Base-by-base conservation (phyloP, 2,329 filamentous ascomycete genomes). In the Botrytis cinerea region DNA sequence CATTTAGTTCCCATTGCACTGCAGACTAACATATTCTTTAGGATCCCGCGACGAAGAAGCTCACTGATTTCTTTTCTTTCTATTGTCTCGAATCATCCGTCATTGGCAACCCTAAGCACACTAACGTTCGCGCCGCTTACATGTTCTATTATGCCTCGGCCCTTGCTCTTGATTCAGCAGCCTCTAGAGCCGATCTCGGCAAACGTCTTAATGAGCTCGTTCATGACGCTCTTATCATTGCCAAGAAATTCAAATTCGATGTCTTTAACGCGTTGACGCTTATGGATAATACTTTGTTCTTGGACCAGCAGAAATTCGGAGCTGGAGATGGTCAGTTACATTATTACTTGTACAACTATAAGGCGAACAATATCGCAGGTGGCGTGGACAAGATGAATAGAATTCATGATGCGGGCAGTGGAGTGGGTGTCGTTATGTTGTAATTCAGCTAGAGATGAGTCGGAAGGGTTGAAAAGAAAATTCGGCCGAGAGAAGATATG, bases 281-380 rank as follows among this genome's bases (percentile, higher is more conserved):
- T 57, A 91, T 97, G 83, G 95, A 99, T 83, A 99, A 99, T 82
- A 92, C 90, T 0, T 87, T 98, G 32, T 98, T 99, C 88, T 87
- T 99, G 9, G 91, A 95, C 81, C 88, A 98, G 78, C 93, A 98
- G 81, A 97, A 97, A 83, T 99, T 98, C 80, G 96, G 95, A 62
- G 91, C 92, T 8, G 96, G 96, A 46, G 96, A 99, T 82, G 96
- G 96, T 64, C 94, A 96, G 82, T 86, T 99, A 78, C 94, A 99
- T 83, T 99, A 95, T 84, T 99, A 99, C 83, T 86, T 99, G 46
- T 99, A 97, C 87, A 99, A 99, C 84, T 99, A 98, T 86, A 90
- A 94, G 73, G 93, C 94, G 20, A 91, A 93, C 74, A 90, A 91
- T n/a, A 92, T 99, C 79, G 85, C 89, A 0, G 95, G 96, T 67